These are phyloP conservation scores for Yamadazyma akitaensis DNA, from an alignment of 805 yeast genomes.

Conservation along the genomic window DNA sequence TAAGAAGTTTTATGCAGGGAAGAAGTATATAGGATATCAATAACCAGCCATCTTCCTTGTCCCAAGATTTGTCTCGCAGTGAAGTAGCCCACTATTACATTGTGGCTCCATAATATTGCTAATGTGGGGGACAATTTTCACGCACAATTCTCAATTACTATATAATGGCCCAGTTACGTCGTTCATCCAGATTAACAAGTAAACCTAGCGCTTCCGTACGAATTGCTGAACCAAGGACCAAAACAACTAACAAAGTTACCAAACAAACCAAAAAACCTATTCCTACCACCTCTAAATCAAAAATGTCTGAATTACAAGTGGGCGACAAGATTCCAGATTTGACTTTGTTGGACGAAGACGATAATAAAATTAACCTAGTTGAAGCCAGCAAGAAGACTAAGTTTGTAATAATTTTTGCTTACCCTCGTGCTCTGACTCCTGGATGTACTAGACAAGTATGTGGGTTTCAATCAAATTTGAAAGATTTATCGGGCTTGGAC, in stretches of 20 bases:
- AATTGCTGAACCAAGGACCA: slow-evolving; percentile 10
- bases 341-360: slow-evolving; percentile 65
- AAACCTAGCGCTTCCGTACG: slow-evolving; percentile 12
- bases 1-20: too few relatives aligned
- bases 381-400: slow-evolving; percentile 30
- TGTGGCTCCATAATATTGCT: slow-evolving; percentile 2
- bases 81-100: background rate
- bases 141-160: slow-evolving; percentile 1
- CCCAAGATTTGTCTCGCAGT: background rate
- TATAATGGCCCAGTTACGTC: slow-evolving; percentile 37
- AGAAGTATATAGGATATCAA: too few relatives aligned
- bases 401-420: slow-evolving; percentile 51
- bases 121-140: background rate
- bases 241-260: slow-evolving; percentile 5
- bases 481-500: slow-evolving; percentile 45
- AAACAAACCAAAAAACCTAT: slow-evolving; percentile 17
- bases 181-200: slow-evolving; percentile 30
- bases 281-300: slow-evolving; percentile 13
- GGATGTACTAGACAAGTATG: slow-evolving; percentile 96
- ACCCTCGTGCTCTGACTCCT: slow-evolving; percentile 91
- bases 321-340: slow-evolving; percentile 71
- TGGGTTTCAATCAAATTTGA: slow-evolving; percentile 73
- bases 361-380: slow-evolving; percentile 41
- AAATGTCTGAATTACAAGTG: slow-evolving; percentile 31
- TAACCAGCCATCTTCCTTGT: background rate